Evolutionary conservation across 2,329 filamentous ascomycete species (phyloP), one percentile per base, ranked within the genome.

Genomic region (Sclerotinia nivalis): DNA sequence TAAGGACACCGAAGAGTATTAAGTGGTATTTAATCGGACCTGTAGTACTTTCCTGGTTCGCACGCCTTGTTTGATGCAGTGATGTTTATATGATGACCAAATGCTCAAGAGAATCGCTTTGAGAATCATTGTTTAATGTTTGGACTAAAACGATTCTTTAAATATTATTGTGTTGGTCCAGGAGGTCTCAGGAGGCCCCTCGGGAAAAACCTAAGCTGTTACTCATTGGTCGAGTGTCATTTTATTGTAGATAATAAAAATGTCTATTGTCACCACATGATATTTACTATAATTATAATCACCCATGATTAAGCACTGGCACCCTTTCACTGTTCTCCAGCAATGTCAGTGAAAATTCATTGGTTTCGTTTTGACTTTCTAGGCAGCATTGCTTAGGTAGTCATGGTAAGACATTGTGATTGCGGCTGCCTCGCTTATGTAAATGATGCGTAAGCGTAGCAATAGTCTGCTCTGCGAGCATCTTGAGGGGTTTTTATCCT

Each of bases 371-470:
- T 40, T 59, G 56, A 43, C 12, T 5, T 62, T 50, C 9, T 25
- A 62, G 45, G 60, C 13, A 62, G 45, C 45, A 50, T 50, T 20
- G 45, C 45, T 62, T 62, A 50, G 13, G 13, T 43, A 18, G 60
- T 62, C 45, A 37, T 49, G 12, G 10, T 34, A 18, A n/a, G 28
- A 47, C 31, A 34, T 56, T 22, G 28, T 20, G 20, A 49, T 43
- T 43, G 40, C 15, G 40, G 13, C 31, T 34, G 28, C 20, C 31
- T 34, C 34, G 54, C 54, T 37, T 56, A 56, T 34, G 31, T 34
- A 34, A 56, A 20, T 56, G 3, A 37, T 56, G 20, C 34, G 31
- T 58, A 58, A 58, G 55, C 54, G 22, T 22, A 49, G 22, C 22
- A 22, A 49, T 10, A 49, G 47, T 20, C 20, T 22, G 18, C 9